Conservation (phyloP, 2,329 filamentous ascomycete species). For the Paraconiothyrium brasiliense region DNA sequence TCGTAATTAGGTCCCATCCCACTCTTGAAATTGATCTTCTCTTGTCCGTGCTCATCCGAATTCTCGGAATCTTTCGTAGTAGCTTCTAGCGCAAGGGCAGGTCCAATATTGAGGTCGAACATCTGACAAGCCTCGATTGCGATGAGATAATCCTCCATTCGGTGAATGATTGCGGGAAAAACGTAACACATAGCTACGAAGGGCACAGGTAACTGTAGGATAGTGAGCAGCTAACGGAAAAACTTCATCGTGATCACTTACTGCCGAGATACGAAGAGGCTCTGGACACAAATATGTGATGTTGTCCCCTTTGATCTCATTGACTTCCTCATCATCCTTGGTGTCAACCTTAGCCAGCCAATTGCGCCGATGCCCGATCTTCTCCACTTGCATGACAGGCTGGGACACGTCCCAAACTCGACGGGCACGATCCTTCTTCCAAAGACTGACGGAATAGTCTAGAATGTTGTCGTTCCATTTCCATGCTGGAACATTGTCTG, state of each 20-base stretch:
- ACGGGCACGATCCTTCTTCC: slow-evolving; percentile 63
- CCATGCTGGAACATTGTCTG: slow-evolving; percentile 60
- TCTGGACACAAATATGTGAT: slow-evolving; percentile 78
- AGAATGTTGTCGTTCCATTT: slow-evolving; percentile 69
- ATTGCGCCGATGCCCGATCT: slow-evolving; percentile 81
- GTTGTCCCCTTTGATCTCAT: slow-evolving; percentile 57
- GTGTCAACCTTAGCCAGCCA: slow-evolving; percentile 71
- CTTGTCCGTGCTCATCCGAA: slow-evolving; percentile 73
- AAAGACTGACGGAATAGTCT: slow-evolving; percentile 84
- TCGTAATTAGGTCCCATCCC: slow-evolving; percentile 92
- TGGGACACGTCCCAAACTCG: slow-evolving; percentile 71
- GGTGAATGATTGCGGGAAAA: slow-evolving; percentile 85
- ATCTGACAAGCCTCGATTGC: slow-evolving; percentile 76
- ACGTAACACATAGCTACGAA: slow-evolving; percentile 77
- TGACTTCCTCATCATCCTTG: slow-evolving; percentile 57
- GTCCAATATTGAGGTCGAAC: slow-evolving; percentile 70
- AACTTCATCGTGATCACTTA: slow-evolving; percentile 56
- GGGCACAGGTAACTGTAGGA: slow-evolving; percentile 69
- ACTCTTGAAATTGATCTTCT: slow-evolving; percentile 76
- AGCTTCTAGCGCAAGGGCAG: slow-evolving; percentile 82
- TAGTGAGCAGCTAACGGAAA: slow-evolving; percentile 25
- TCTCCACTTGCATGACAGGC: slow-evolving; percentile 80
- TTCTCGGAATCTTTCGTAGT: slow-evolving; percentile 93
- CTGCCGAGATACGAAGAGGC: slow-evolving; percentile 77
- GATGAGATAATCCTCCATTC: slow-evolving; percentile 83